phyloP scores from a whole-genome alignment of 179 eudicot species.

The Pouteria campechiana region DNA sequence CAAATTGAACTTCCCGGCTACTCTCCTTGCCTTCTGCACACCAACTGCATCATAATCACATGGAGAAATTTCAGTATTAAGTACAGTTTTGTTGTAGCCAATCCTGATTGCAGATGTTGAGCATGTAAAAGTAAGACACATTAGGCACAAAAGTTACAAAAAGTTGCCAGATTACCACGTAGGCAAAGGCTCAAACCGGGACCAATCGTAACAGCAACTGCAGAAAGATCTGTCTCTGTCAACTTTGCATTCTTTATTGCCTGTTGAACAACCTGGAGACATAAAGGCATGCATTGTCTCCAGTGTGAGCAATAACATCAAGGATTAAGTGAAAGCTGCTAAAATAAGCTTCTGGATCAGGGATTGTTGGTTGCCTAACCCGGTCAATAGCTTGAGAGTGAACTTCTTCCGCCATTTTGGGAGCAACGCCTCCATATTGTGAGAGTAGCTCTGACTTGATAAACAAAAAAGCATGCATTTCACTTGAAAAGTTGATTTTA shows the following conservation, averaged over 20 bases:
- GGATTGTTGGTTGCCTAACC: slow-evolving; percentile 20
- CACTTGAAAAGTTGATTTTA: no score
- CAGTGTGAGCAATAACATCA: background rate
- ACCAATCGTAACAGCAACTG: slow-evolving; percentile 97
- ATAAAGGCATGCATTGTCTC: background rate
- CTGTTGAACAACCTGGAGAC: slow-evolving; percentile 66
- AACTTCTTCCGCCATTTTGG: slow-evolving; percentile 98
- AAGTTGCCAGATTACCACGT: slow-evolving; percentile 59
- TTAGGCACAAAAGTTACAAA: background rate
- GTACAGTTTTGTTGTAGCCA: no score
- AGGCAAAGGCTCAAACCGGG: slow-evolving; percentile 96
- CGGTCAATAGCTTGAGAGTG: slow-evolving; percentile 69
- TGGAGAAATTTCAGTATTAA: no score
- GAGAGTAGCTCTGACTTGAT: slow-evolving; percentile 92
- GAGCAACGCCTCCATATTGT: slow-evolving; percentile 91
- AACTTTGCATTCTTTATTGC: slow-evolving; percentile 84
- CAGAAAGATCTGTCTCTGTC: slow-evolving; percentile 70
- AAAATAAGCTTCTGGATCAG: background rate
- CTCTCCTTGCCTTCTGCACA: slow-evolving; percentile 82
- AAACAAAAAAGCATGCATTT: slow-evolving; percentile 10
- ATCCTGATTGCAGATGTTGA: background rate
- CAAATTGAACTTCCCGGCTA: slow-evolving; percentile 61
- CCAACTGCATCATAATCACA: slow-evolving; percentile 52
- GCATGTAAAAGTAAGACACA: background rate
- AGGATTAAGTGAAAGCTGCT: background rate